Evolutionary conservation across 2,329 filamentous ascomycete species (phyloP).

Genomic region (Trichoderma koningiopsis): DNA sequence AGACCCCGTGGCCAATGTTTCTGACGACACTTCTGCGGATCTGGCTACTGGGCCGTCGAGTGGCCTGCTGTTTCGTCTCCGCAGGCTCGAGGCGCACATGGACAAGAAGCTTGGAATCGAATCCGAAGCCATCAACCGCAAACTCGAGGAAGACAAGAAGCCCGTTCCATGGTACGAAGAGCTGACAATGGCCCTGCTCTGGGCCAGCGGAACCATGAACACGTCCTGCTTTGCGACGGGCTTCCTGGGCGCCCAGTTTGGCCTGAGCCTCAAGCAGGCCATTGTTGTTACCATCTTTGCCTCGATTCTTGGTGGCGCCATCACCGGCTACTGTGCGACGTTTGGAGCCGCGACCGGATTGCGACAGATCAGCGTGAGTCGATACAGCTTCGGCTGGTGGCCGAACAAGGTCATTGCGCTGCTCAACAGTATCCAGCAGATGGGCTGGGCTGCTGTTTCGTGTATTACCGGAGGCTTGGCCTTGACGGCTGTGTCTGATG

Average conservation of each 20-base stretch:
- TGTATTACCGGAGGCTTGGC: conserved; percentile 55
- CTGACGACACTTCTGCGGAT: conserved; percentile 20
- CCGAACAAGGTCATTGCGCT: conserved; percentile 53
- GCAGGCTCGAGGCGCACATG: conserved; percentile 46
- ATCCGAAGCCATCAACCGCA: conserved; percentile 49
- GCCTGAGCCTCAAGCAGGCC: conserved; percentile 47
- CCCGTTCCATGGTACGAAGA: conserved; percentile 42
- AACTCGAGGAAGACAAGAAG: conserved; percentile 46
- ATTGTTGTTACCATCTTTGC: conserved; percentile 50
- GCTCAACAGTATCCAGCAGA: conserved; percentile 43
- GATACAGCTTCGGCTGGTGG: conserved; percentile 55
- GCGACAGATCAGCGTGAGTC: conserved; percentile 53
- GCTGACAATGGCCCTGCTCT: conserved; percentile 54
- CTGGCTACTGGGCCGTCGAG: background rate
- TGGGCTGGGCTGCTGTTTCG: conserved; percentile 55
- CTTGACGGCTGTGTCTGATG: conserved; percentile 49
- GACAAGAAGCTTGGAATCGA: conserved; percentile 53
- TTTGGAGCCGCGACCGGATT: conserved; percentile 53
- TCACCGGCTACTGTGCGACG: conserved; percentile 51
- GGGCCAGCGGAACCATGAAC: conserved; percentile 56
- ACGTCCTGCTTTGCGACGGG: conserved; percentile 54
- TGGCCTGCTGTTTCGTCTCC: conserved; percentile 42
- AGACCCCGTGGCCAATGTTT: background rate
- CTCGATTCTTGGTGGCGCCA: conserved; percentile 42
- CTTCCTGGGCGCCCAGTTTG: conserved; percentile 53